Conservation (phyloP, 106 monocot species). For the Apostasia ramifera region DNA sequence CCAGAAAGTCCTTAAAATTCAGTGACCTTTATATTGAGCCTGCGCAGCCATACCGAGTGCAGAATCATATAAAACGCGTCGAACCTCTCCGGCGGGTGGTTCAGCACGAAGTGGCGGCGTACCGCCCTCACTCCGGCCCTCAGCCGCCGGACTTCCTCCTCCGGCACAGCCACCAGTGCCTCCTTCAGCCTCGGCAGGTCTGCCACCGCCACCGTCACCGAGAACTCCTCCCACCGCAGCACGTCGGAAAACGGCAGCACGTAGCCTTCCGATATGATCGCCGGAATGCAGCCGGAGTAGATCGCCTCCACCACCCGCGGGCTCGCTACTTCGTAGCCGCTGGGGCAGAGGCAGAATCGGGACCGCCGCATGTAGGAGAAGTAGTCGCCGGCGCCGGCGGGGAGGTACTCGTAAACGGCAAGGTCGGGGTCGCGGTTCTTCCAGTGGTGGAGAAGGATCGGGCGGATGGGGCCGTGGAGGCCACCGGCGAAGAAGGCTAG, state of each 20-base stretch:
- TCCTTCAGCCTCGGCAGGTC: conserved; percentile 46
- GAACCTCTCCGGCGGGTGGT: conserved; percentile 41
- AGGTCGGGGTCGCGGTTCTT: conserved; percentile 25
- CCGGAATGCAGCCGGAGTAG: conserved; percentile 57
- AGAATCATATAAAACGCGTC: conserved; percentile 65
- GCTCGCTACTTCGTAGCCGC: conserved; percentile 80
- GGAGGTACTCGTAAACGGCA: conserved; percentile 37
- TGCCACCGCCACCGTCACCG: conserved; percentile 27
- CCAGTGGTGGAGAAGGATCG: conserved; percentile 43
- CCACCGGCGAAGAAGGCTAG: conserved; percentile 71
- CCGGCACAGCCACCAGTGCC: conserved; percentile 23
- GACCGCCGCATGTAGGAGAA: conserved; percentile 32
- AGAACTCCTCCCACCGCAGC: conserved; percentile 58
- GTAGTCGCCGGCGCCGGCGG: conserved; percentile 34
- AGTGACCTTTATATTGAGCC: conserved; percentile 33
- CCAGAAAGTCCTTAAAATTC: background rate
- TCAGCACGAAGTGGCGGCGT: conserved; percentile 44
- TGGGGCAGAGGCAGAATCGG: conserved; percentile 70
- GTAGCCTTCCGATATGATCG: conserved; percentile 47
- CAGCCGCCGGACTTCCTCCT: conserved; percentile 34
- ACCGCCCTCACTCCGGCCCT: conserved; percentile 32
- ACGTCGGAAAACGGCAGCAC: conserved; percentile 59
- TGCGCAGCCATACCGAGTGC: conserved; percentile 60
- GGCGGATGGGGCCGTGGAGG: conserved; percentile 56
- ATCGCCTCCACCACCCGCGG: conserved; percentile 68